Evolutionary conservation across 2,329 filamentous ascomycete genomes (phyloP), one percentile per base, ranked within the genome.

Genomic region (Nectriaceae sp.): DNA sequence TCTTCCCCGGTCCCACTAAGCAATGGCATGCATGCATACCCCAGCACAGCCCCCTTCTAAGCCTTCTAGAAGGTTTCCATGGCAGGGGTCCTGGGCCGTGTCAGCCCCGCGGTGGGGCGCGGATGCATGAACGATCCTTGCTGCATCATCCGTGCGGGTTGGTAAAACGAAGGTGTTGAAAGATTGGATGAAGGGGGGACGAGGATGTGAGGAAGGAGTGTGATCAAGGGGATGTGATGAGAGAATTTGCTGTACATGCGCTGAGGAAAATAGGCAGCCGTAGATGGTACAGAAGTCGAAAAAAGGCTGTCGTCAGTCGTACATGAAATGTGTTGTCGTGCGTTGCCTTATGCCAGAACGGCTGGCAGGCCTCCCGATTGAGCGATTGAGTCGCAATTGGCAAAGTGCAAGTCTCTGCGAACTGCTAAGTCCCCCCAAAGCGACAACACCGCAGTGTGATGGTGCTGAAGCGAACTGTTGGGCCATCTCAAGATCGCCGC

Each of bases 401-500:
- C n/a, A n/a, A n/a, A n/a, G n/a, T n/a, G n/a, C n/a, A n/a, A n/a
- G n/a, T n/a, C n/a, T n/a, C n/a, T n/a, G n/a, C n/a, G n/a, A n/a
- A n/a, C n/a, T n/a, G n/a, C n/a, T n/a, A n/a, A n/a, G n/a, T n/a
- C n/a, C n/a, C n/a, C n/a, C n/a, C n/a, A n/a, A n/a, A n/a, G n/a
- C n/a, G n/a, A n/a, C n/a, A n/a, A n/a, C n/a, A n/a, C n/a, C n/a
- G n/a, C n/a, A 29, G 13, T 13, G 13, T 29, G 24, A 29, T 29
- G 24, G 13, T 6, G 24, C 24, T 29, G 6, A 29, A 29, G 24
- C 13, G 24, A 29, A 13, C 24, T 29, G 24, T 6, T 6, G 24
- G 24, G 24, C 24, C 24, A 6, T n/a, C n/a, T 29, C 13, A 29
- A 6, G 24, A 29, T 13, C 57, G 54, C 16, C 33, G 33, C 33